Base-by-base conservation (phyloP, 2,329 filamentous ascomycete species). In the Gremmenia infestans region DNA sequence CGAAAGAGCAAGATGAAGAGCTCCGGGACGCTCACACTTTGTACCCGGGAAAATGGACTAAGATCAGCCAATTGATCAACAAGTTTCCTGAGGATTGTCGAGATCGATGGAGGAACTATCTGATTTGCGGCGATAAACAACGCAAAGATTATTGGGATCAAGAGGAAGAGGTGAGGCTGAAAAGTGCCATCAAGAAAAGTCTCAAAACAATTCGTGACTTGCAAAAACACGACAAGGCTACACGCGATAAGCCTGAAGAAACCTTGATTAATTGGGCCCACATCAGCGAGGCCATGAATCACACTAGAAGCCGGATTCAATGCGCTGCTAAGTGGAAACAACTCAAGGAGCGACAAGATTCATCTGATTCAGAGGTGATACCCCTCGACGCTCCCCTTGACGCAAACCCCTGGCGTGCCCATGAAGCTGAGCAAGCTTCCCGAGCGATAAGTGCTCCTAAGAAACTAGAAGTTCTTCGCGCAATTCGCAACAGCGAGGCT, bases 101-200 rank as follows among this genome's bases (percentile, higher is more conserved):
- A 50, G 87, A 90, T 67, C 82, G 87, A 3, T 89, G 85, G 75
- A 78, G 84, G 40, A 87, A 89, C 63, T 84, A 87, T 63, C 72
- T 88, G 22, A 72, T 85, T 47, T 85, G 81, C 53, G 80, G 80
- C 19, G 74, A 79, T 5, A 77, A 75, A 0, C 73, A 60, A 49
- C 76, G 76, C 35, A 78, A 74, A 43, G 78, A 80, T 36, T 69
- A 72, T 1, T 91, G 88, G 88, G 76, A 74, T 1, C 71, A 78
- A 17, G 74, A 78, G 0, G 88, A 91, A 63, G 83, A 87, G 64
- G 53, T 59, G 7, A 51, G 45, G 14, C 53, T 68, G 7, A 63
- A 48, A 25, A 67, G 73, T 1, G 76, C 78, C 9, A 80, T 91
- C 3, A 70, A 78, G 12, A 73, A 80, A 11, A 77, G 78, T 6